Evolutionary conservation across 2,329 filamentous ascomycete species (phyloP), one percentile per base, ranked within the genome.

Genomic region (Neofusicoccum laricinum): DNA sequence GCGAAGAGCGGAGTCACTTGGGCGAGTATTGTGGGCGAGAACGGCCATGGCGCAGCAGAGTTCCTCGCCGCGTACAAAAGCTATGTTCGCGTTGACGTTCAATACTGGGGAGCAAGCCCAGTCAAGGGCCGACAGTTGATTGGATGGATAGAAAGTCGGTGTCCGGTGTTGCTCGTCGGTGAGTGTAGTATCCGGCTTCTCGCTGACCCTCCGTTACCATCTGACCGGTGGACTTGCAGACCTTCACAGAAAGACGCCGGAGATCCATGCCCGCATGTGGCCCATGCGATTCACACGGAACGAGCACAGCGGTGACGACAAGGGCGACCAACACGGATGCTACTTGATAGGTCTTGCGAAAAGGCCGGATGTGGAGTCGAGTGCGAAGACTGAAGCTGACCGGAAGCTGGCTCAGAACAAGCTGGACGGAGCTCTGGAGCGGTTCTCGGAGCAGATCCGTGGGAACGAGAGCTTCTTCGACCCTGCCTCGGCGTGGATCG

Each of bases 91-190:
- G 81, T 90, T 59, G 84, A 88, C 64, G 80, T 86, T 1, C 85
- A 88, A 51, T 90, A 88, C 73, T 90, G 88, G 88, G 87, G 86
- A 1, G 75, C 82, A 6, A 86, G 85, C 2, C 75, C 81, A 1
- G 75, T 80, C 1, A 85, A 82, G 62, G 85, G 86, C 1, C 83
- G 82, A 19, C 77, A 79, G 12, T 81, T 88, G 53, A 76, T 89
- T 0, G 85, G 85, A 11, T 90, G 87, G 87, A 73, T 90, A 2
- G 87, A 90, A 69, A 88, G 85, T 7, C 81, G 84, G 63, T 86
- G 83, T 63, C 79, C 86, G 1, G 76, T 80, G 65, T 75, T 90
- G 38, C 79, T 90, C 19, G 82, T 86, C 66, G 85, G 85, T 86
- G 76, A 75, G 81, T 77, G 14, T 38, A 75, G 81, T 77, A 15